Percentiles rank a stretch among this genome's conserved stretches.
Conservation (phyloP, 768 basidiomycete species). For the Tephrocybe sp. region DNA sequence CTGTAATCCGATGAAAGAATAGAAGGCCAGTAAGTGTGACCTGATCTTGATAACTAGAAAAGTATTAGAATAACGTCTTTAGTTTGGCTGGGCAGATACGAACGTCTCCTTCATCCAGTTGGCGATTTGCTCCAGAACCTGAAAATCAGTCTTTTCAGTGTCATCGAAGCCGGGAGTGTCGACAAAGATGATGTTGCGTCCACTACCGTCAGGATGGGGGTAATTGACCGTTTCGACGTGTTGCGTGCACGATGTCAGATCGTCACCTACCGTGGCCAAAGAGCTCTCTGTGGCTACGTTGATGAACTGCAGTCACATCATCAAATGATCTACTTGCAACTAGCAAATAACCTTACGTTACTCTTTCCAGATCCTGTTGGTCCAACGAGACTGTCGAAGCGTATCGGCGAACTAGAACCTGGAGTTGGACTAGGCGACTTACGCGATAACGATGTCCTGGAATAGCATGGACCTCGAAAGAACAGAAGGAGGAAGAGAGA, state of each 20-base stretch:
- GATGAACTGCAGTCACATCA: conserved; percentile 20
- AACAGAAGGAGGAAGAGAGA: not conserved
- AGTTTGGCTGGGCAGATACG: not conserved
- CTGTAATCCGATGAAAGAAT: conserved; percentile 43
- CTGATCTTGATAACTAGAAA: conserved; percentile 19
- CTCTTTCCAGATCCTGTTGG: conserved; percentile 28
- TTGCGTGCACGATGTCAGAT: conserved; percentile 20
- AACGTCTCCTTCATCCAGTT: conserved; percentile 25
- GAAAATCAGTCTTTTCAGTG: conserved; percentile 18
- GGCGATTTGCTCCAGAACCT: conserved; percentile 23
- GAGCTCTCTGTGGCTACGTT: conserved; percentile 12
- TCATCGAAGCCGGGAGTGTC: conserved; percentile 29
- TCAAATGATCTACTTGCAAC: not conserved
- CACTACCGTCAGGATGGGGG: conserved; percentile 17
- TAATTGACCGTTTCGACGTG: conserved; percentile 17
- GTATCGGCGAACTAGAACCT: not conserved
- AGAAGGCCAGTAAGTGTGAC: conserved; percentile 35
- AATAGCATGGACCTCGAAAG: not conserved
- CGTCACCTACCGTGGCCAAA: conserved; percentile 14
- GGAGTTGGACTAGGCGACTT: not conserved
- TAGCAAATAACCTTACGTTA: conserved; percentile 15
- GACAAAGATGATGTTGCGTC: conserved; percentile 20
- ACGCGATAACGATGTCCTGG: conserved; percentile 19
- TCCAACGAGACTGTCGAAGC: conserved; percentile 24
- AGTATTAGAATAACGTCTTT: not conserved